phyloP scores from a whole-genome alignment of 2,329 filamentous ascomycete species.

The Coniochaeta sp. region DNA sequence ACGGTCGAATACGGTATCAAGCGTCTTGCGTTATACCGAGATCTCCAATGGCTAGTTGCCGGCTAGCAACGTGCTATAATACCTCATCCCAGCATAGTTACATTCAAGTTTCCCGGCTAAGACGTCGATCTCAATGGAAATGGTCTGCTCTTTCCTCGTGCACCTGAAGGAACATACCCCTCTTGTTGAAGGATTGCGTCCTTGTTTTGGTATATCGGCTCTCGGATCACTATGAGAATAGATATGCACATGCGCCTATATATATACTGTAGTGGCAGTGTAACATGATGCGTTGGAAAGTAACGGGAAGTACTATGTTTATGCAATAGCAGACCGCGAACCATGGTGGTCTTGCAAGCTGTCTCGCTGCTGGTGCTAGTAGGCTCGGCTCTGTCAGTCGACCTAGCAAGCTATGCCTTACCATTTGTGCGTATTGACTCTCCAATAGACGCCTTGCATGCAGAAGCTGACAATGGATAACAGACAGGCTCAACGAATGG shows the following conservation, averaged over 20 bases:
- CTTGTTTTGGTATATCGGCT: background rate
- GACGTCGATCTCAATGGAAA: background rate
- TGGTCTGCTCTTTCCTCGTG: background rate
- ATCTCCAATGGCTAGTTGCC: background rate
- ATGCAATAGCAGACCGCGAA: background rate
- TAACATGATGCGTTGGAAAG: background rate
- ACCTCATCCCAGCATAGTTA: background rate
- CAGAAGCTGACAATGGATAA: conserved; percentile 1
- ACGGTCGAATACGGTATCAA: background rate
- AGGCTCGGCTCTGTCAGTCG: conserved; percentile 5
- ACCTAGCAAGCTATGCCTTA: conserved; percentile 24
- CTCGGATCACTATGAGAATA: background rate
- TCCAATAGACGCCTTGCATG: conserved; percentile 3
- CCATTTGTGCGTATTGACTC: conserved; percentile 21
- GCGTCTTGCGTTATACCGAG: background rate
- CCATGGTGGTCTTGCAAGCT: background rate
- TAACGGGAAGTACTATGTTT: background rate
- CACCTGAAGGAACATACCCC: background rate
- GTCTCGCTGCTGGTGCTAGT: background rate
- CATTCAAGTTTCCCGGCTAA: background rate
- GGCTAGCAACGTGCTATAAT: background rate
- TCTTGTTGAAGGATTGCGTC: background rate
- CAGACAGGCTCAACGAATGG: conserved; percentile 37
- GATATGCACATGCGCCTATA: background rate
- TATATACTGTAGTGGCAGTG: background rate